phyloP scores from a whole-genome alignment of 1,284 basidiomycete species.

The Ganoderma sinense region DNA sequence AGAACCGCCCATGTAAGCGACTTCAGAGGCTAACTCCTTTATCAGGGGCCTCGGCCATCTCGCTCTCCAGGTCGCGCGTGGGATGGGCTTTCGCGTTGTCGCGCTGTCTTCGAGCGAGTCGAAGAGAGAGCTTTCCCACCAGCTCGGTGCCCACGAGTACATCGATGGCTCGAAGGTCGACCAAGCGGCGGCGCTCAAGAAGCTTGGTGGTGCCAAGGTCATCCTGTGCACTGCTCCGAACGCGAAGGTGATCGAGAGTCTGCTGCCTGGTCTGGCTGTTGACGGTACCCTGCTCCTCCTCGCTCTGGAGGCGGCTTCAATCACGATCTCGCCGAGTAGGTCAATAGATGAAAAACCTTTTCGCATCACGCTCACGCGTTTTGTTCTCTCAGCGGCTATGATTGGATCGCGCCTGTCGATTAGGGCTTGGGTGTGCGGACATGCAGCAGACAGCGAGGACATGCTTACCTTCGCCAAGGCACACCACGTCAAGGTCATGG shows the following conservation, averaged over 20 bases:
- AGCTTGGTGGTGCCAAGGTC: constrained; percentile 40
- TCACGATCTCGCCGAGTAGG: constrained; percentile 21
- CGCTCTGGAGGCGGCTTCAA: constrained; percentile 18
- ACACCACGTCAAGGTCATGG: constrained; percentile 33
- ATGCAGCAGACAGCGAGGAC: constrained; percentile 34
- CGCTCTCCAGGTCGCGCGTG: constrained; percentile 38
- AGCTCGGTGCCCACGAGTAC: constrained; percentile 39
- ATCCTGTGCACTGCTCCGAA: constrained; percentile 40
- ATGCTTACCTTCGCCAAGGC: constrained; percentile 30
- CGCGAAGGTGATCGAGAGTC: constrained; percentile 24
- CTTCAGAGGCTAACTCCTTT: neutral
- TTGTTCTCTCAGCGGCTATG: constrained; percentile 17
- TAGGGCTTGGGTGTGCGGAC: constrained; percentile 33
- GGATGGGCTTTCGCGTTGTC: constrained; percentile 40
- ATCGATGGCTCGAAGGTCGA: constrained; percentile 37
- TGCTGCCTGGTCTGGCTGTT: constrained; percentile 32
- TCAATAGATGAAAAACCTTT: neutral
- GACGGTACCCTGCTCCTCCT: constrained; percentile 36
- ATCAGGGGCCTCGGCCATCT: constrained; percentile 43
- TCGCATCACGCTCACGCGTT: neutral
- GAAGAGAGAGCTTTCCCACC: constrained; percentile 37
- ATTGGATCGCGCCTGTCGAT: constrained; percentile 29
- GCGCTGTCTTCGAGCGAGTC: constrained; percentile 38
- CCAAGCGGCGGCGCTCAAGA: constrained; percentile 33
- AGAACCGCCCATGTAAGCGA: too few relatives aligned